Evolutionary conservation across 805 yeast genomes (phyloP), one percentile per base, ranked within the genome.

Genomic region (Pichia membranifaciens): DNA sequence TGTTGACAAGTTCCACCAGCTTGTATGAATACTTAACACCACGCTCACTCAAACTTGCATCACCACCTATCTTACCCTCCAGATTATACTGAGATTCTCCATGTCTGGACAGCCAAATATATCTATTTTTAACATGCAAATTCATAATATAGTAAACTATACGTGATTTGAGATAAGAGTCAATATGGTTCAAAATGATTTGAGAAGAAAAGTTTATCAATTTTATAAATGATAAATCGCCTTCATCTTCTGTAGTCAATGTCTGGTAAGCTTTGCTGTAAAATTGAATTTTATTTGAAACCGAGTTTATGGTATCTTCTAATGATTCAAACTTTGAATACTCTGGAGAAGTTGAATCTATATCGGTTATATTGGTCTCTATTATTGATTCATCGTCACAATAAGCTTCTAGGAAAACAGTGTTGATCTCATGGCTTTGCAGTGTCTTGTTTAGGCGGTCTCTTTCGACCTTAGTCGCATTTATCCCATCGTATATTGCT

Each of bases 71-170:
- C 65, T 88, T 88, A 28, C 97, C 97, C 43, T 89, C 89, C 49
- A 93, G 74, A 64, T 93, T 93, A 69, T 83, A 93, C 62, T 81
- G 82, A 2, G 95, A 84, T 68, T 93, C 99, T 23, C 99, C 99
- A 60, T 93, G 99, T 57, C 99, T 79, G 42, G 96, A 87, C 42
- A 93, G 73, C 91, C 96, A 93, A 51, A 93, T 89, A 53, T 84
- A 78, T 53, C 98, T 77, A 23, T 96, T 96, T 62, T 87, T 87
- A 57, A 89, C 86, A 64, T 90, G 97, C 56, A 93, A 71, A 61
- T 93, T 93, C 96, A 93, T 90, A 37, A 93, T 87, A 62, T 89
- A 93, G 67, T 89, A 93, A 17, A 90, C 97, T 53, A 93, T 89
- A 58, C 97, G 78, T 52, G 93, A 82, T 65, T 93, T 95, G 58